phyloP scores from a whole-genome alignment of 768 basidiomycete genomes.

The Calvatia gigantea region DNA sequence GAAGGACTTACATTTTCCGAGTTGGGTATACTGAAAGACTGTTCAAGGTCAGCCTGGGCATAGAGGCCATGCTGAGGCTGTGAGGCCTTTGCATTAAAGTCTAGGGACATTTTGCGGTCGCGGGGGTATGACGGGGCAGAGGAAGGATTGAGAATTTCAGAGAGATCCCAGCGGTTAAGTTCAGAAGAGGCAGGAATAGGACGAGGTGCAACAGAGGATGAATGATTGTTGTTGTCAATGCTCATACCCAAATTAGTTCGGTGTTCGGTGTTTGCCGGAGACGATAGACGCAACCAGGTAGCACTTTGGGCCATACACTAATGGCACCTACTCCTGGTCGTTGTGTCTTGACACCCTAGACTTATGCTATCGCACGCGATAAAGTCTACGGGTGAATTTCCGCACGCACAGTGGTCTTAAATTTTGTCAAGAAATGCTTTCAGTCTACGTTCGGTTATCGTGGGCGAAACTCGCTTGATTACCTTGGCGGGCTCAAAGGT shows the following conservation, averaged over 20 bases:
- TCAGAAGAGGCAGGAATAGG: constrained; percentile 30
- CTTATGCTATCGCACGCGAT: neutral
- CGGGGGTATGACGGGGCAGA: constrained; percentile 20
- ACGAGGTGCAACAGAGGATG: constrained; percentile 29
- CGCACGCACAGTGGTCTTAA: neutral
- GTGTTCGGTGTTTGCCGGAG: constrained; percentile 40
- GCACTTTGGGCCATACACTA: constrained; percentile 1
- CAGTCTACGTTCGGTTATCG: neutral
- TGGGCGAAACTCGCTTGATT: neutral
- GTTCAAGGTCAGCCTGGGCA: constrained; percentile 54
- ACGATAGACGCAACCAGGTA: constrained; percentile 11
- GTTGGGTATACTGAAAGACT: constrained; percentile 43
- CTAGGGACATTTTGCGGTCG: constrained; percentile 48
- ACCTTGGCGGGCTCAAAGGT: neutral
- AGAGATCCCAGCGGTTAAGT: constrained; percentile 36
- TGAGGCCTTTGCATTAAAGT: constrained; percentile 39
- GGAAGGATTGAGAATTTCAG: constrained; percentile 43
- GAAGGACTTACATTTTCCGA: constrained; percentile 30
- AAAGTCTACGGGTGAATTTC: neutral
- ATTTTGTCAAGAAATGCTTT: neutral
- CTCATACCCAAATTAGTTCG: constrained; percentile 39
- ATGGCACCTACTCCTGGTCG: neutral
- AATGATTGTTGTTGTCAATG: constrained; percentile 25
- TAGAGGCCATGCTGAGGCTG: constrained; percentile 51
- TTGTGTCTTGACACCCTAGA: neutral